Evolutionary conservation across 1,284 basidiomycete species (phyloP).

Genomic region (Ustilago crameri): DNA sequence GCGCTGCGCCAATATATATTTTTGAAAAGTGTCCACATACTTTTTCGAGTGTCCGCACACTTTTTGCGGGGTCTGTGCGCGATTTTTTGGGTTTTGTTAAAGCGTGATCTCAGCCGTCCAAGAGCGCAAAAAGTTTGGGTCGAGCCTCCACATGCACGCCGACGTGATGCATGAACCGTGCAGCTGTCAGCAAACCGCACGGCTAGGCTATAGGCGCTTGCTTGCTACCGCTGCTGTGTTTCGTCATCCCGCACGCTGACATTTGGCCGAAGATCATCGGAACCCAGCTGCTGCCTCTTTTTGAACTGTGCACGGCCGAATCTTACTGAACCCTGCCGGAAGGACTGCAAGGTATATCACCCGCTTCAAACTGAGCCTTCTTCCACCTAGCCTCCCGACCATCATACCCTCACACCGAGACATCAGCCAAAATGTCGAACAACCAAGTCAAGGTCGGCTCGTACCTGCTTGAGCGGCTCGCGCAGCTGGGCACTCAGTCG

Average conservation of each 20-base stretch:
- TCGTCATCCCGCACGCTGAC: neutral
- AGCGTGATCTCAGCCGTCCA: neutral
- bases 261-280: neutral
- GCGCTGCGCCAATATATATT: too few species aligned
- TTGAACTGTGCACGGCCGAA: neutral
- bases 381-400: neutral
- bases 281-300: neutral
- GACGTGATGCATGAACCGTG: neutral
- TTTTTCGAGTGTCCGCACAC: too few species aligned
- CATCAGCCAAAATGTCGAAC: constrained; percentile 25
- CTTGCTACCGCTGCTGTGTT: neutral
- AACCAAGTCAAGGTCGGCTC: constrained; percentile 51
- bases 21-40: too few species aligned
- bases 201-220: neutral
- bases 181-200: neutral
- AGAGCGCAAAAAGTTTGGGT: neutral
- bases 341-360: too few species aligned
- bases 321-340: neutral
- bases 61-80: too few species aligned
- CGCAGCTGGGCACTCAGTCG: constrained; percentile 69
- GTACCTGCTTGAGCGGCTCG: constrained; percentile 65
- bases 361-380: too few species aligned
- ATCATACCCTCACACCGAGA: neutral
- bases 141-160: neutral
- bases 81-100: neutral